A percentile compares a stretch with the other conserved stretches of the same genome.
Conservation (phyloP, 2,329 filamentous ascomycete species). For the Penicillium sp. region DNA sequence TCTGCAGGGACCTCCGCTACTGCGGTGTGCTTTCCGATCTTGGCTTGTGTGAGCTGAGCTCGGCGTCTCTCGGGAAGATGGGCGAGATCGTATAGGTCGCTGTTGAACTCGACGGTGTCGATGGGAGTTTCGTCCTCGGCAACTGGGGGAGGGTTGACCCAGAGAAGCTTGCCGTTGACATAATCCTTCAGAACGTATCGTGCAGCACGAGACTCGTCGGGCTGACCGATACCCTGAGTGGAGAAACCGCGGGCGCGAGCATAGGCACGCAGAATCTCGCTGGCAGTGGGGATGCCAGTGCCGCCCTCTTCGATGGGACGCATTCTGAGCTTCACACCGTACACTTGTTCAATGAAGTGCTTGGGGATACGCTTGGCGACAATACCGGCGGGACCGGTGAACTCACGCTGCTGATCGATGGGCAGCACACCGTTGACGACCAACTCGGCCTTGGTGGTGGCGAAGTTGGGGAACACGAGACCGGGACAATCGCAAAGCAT, state of each 20-base stretch:
- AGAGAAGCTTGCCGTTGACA: conserved; percentile 91
- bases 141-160: conserved; percentile 77
- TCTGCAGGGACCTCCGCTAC: conserved; percentile 18
- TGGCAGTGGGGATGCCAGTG: conserved; percentile 77
- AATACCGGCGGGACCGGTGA: conserved; percentile 78
- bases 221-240: conserved; percentile 83
- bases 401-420: conserved; percentile 94
- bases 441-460: conserved; percentile 91
- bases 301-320: conserved; percentile 87
- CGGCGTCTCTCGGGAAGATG: conserved; percentile 82
- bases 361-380: conserved; percentile 84
- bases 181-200: conserved; percentile 94
- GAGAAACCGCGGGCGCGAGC: conserved; percentile 86
- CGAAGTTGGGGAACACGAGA: conserved; percentile 98
- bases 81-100: conserved; percentile 77
- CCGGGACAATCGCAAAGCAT: conserved; percentile 96
- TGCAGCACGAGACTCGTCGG: conserved; percentile 89
- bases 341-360: conserved; percentile 83
- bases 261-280: conserved; percentile 82
- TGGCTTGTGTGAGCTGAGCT: conserved; percentile 51
- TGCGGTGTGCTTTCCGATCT: conserved; percentile 43
- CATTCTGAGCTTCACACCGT: conserved; percentile 84
- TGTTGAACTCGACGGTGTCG: conserved; percentile 77
- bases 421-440: conserved; percentile 93
- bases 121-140: conserved; percentile 45